Percentiles rank a stretch among this genome's conserved stretches.
Conservation (phyloP, 306 rosid genomes). For the Rosa rugosa region DNA sequence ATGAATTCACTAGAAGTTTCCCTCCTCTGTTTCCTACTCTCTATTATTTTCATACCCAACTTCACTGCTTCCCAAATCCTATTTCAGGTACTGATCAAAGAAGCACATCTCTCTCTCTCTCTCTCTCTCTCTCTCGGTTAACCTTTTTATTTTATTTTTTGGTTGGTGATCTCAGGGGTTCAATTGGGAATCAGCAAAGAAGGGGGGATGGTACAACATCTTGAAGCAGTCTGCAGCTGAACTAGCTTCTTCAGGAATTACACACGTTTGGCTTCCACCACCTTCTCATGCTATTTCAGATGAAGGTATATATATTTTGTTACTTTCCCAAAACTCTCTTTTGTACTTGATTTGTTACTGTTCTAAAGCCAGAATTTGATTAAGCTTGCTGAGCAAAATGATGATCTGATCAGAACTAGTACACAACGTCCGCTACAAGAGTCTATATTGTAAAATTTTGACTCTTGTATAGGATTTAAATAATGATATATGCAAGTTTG, state of each 20-base stretch:
- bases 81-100: conserved; percentile 5
- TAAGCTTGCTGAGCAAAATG: not conserved
- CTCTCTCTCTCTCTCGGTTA: not conserved
- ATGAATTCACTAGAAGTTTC: not conserved
- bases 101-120: not conserved
- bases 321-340: not conserved
- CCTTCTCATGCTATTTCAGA: conserved; percentile 49
- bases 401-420: not conserved
- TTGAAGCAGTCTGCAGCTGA: conserved; percentile 51
- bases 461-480: not conserved
- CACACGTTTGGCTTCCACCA: conserved; percentile 93
- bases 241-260: conserved; percentile 47
- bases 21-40: not conserved
- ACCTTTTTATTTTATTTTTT: too few relatives aligned
- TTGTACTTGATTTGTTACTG: not conserved
- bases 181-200: conserved; percentile 76
- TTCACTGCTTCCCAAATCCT: conserved; percentile 10
- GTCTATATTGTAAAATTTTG: not conserved
- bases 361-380: not conserved
- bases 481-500: not conserved
- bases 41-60: not conserved
- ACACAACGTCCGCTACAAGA: not conserved
- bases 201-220: conserved; percentile 69
- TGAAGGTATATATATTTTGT: not conserved
- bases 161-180: conserved; percentile 47